Evolutionary conservation across 129 eudicot genomes (phyloP).

Genomic region (Lactuca saligna): DNA sequence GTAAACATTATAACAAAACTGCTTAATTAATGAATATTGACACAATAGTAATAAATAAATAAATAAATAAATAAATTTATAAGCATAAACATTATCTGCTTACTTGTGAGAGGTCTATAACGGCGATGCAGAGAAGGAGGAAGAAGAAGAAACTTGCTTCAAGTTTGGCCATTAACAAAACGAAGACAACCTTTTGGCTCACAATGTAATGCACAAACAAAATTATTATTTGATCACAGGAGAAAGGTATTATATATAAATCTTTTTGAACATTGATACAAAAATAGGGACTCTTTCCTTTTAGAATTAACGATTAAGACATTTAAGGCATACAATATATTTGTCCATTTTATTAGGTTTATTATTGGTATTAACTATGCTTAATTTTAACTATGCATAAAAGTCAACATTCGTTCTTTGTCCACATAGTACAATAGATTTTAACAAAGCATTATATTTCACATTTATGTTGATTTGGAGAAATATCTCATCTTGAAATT

Average conservation of each 20-base stretch:
- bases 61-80: not conserved
- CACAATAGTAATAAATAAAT: not conserved
- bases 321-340: not conserved
- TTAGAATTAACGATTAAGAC: not conserved
- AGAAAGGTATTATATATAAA: not conserved
- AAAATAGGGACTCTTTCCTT: not conserved
- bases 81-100: not conserved
- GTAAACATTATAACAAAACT: not conserved
- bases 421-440: not conserved
- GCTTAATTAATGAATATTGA: slow-evolving; percentile 15
- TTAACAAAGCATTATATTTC: not conserved
- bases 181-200: not conserved
- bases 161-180: slow-evolving; percentile 25
- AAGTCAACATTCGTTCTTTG: not conserved
- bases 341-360: not conserved
- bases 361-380: not conserved
- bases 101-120: slow-evolving; percentile 22
- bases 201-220: slow-evolving; percentile 8
- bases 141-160: slow-evolving; percentile 26
- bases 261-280: not conserved
- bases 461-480: not conserved
- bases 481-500: no score
- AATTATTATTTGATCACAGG: slow-evolving; percentile 7
- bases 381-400: not conserved
- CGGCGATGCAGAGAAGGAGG: slow-evolving; percentile 11